Conservation (phyloP, 2,329 filamentous ascomycete genomes). For the Talaromyces sp. region DNA sequence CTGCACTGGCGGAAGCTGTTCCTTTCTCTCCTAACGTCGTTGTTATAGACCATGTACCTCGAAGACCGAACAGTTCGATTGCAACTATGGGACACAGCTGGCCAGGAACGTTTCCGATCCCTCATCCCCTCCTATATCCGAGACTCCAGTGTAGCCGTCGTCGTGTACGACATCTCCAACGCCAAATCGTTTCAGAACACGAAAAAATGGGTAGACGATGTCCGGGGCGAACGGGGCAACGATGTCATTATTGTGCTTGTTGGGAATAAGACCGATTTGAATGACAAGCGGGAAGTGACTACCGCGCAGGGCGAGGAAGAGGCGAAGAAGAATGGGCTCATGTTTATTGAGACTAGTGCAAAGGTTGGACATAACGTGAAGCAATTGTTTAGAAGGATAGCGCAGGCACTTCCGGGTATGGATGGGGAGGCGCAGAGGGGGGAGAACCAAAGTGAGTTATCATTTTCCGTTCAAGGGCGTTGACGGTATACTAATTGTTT, state of each 20-base stretch:
- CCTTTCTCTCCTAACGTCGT: background rate
- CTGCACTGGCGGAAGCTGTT: background rate
- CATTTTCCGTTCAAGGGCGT: background rate
- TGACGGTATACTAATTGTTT: background rate
- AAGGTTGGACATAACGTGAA: constrained; percentile 99
- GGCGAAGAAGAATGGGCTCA: constrained; percentile 94
- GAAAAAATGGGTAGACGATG: constrained; percentile 98
- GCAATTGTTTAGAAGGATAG: constrained; percentile 94
- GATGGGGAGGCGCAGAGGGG: constrained; percentile 80
- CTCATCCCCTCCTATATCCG: constrained; percentile 98
- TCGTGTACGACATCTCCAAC: constrained; percentile 98
- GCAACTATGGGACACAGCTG: constrained; percentile 97
- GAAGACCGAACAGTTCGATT: constrained; percentile 96
- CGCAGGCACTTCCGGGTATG: constrained; percentile 96
- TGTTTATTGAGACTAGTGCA: constrained; percentile 99
- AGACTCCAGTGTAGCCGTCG: constrained; percentile 95
- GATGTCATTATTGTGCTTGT: constrained; percentile 99
- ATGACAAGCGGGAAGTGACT: constrained; percentile 96
- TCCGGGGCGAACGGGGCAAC: constrained; percentile 91
- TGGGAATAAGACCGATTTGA: constrained; percentile 98
- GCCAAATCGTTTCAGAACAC: constrained; percentile 98
- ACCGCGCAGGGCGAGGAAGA: constrained; percentile 96
- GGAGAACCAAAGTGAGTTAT: constrained; percentile 72
- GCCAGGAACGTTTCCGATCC: constrained; percentile 94
- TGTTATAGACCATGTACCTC: constrained; percentile 87